These are phyloP conservation scores for Tuber magnatum DNA, from an alignment of 495 filamentous ascomycete genomes.

Conservation along the genomic window DNA sequence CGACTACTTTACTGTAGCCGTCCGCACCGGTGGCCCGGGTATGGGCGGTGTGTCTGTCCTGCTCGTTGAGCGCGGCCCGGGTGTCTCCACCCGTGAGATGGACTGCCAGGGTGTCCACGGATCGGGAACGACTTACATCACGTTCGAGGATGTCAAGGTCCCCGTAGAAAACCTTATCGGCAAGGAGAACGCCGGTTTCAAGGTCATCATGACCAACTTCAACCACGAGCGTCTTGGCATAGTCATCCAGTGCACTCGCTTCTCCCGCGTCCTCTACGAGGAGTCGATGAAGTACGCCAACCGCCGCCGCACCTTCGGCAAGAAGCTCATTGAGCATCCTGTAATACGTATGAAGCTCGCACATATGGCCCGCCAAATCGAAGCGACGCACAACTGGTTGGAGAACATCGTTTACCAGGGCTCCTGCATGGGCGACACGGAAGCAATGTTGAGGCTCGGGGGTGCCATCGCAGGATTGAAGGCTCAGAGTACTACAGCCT, in stretches of 20 bases:
- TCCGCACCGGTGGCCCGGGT: slow-evolving; percentile 74
- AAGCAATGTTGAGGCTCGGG: slow-evolving; percentile 92
- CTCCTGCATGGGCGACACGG: slow-evolving; percentile 81
- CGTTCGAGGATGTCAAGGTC: slow-evolving; percentile 97
- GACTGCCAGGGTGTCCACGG: slow-evolving; percentile 98
- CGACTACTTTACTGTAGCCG: slow-evolving; percentile 96
- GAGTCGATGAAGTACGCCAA: slow-evolving; percentile 92
- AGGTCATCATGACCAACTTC: slow-evolving; percentile 98
- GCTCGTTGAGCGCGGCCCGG: slow-evolving; percentile 73
- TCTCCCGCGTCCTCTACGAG: slow-evolving; percentile 94
- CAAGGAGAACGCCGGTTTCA: slow-evolving; percentile 98
- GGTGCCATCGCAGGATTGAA: slow-evolving; percentile 92
- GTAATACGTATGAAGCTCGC: slow-evolving; percentile 97
- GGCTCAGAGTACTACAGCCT: slow-evolving; percentile 83
- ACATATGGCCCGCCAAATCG: slow-evolving; percentile 96
- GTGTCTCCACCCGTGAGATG: slow-evolving; percentile 89
- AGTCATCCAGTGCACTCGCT: slow-evolving; percentile 92
- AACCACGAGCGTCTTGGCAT: slow-evolving; percentile 99
- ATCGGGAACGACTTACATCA: slow-evolving; percentile 90
- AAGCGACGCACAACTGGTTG: slow-evolving; percentile 93
- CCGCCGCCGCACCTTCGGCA: slow-evolving; percentile 93
- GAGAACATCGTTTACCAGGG: slow-evolving; percentile 94
- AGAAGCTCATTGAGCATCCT: slow-evolving; percentile 89
- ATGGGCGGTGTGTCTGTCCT: slow-evolving; percentile 89
- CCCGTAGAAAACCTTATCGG: slow-evolving; percentile 96